Base-by-base conservation (phyloP, 208 protist genomes). In the Trypanosoma cruzi region DNA sequence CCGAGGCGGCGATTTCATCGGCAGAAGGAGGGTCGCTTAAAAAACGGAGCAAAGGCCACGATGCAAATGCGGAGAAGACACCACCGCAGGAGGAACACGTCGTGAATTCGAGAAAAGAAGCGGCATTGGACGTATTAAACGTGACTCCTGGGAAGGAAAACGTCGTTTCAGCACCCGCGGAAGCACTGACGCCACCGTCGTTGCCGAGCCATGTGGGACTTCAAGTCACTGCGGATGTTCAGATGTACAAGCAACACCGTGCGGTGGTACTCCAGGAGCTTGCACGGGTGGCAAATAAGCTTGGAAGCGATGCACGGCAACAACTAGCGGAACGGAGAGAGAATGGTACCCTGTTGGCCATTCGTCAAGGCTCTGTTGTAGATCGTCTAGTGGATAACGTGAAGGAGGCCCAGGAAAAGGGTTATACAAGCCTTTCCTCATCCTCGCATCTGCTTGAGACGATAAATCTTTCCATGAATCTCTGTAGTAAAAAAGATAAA, bases 341-440 rank as follows among this genome's bases (percentile, higher is more conserved):
- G 44, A 82, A 75, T 28, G 81, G 87, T 31, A 70, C 84, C 1
- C 64, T 93, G 14, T 63, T 86, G n/a, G 71, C 86, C 0, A 80
- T 74, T 26, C 76, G 85, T 36, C 81, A 89, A 26, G 56, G 31
- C 20, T 66, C 69, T 37, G 67, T 94, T 28, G 76, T 94, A 26
- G 75, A 88, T 54, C 68, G 84, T 4, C 82, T 94, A 4, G 75
- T 94, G 11, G 78, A 75, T 24, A 81, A 88, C 26, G 82, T 81
- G 6, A 76, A 75, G n/a, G 86, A 82, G 16, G 80, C 80, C 18
- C 74, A 80, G 28, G 81, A 87, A 42, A 88, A 85, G 49, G 83
- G 87, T 37, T 96, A 92, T 68, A 91, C 86, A 48, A 86, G 77
- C 54, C 70, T 96, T 13, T 96, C 90, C 13, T 90, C 85, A 7